Evolutionary conservation across 306 rosid species (phyloP).

Genomic region (Arachis hypogaea): DNA sequence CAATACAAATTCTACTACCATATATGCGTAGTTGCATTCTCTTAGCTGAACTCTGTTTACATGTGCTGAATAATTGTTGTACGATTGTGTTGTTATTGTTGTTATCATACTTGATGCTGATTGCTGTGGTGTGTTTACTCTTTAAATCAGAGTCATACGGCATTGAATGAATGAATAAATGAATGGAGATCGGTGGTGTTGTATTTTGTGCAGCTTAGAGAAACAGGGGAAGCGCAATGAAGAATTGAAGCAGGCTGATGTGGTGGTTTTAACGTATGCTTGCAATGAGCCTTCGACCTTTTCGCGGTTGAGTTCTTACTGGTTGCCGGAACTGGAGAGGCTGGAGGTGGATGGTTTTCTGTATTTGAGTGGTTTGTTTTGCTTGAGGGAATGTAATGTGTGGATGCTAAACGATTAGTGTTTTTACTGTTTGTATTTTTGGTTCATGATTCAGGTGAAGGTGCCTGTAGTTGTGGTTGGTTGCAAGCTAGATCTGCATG

Average conservation of each 20-base stretch:
- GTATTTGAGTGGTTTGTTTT: neutral
- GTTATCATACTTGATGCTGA: no score
- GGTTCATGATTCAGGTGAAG: conserved; percentile 43
- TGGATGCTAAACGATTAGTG: neutral
- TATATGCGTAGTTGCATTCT: neutral
- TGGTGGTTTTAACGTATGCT: conserved; percentile 74
- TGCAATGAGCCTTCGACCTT: conserved; percentile 69
- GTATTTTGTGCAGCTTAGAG: conserved; percentile 57
- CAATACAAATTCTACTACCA: neutral
- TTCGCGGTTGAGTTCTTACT: conserved; percentile 62
- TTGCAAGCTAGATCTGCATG: conserved; percentile 51
- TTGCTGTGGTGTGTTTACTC: neutral
- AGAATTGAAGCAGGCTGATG: conserved; percentile 85
- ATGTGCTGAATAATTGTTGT: neutral
- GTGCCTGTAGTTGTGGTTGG: conserved; percentile 52
- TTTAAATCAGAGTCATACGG: neutral
- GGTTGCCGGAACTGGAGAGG: conserved; percentile 73
- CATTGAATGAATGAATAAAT: neutral
- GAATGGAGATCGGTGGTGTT: neutral
- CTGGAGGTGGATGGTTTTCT: conserved; percentile 50
- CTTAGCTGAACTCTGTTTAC: neutral
- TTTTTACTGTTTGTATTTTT: neutral
- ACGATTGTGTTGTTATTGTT: neutral
- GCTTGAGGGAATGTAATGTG: neutral
- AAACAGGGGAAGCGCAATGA: conserved; percentile 66